These are phyloP conservation scores for Penium margaritaceum DNA, from an alignment of 139 green algal genomes.

Conservation along the genomic window DNA sequence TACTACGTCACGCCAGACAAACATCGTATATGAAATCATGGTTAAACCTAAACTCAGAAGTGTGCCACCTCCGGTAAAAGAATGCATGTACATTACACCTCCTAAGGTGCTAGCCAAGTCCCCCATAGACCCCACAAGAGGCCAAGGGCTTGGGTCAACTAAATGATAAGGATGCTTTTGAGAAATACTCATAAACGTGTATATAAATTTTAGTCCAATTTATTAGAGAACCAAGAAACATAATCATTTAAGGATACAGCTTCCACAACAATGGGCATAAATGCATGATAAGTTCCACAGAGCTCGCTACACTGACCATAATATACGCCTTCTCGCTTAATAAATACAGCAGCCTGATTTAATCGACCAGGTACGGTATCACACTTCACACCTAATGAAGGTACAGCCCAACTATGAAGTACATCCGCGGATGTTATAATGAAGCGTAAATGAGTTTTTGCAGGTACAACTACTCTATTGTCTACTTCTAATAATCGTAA, in stretches of 20 bases:
- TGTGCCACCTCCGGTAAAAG: conserved; percentile 53
- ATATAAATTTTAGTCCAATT: conserved; percentile 31
- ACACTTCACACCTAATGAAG: conserved; percentile 34
- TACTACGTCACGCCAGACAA: conserved; percentile 62
- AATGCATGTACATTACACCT: conserved; percentile 64
- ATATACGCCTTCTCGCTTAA: conserved; percentile 62
- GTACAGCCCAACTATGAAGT: conserved; percentile 38
- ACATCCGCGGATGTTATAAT: conserved; percentile 32
- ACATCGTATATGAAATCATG: conserved; percentile 62
- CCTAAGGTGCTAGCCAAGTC: conserved; percentile 55
- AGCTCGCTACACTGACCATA: conserved; percentile 69
- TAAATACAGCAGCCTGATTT: conserved; percentile 61
- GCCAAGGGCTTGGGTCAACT: conserved; percentile 60
- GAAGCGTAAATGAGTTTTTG: conserved; percentile 22
- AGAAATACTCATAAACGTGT: conserved; percentile 23
- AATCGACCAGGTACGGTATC: conserved; percentile 56
- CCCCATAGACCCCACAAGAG: conserved; percentile 51
- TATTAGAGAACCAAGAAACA: conserved; percentile 56
- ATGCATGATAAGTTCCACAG: conserved; percentile 61
- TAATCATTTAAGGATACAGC: conserved; percentile 58
- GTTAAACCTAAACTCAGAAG: conserved; percentile 52
- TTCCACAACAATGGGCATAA: conserved; percentile 69
- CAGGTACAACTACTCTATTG: conserved; percentile 32
- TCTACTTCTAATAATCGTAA: conserved; percentile 36
- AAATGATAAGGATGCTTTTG: conserved; percentile 46